phyloP scores from a whole-genome alignment of 345 rosid species.

The Stellera chamaejasme region DNA sequence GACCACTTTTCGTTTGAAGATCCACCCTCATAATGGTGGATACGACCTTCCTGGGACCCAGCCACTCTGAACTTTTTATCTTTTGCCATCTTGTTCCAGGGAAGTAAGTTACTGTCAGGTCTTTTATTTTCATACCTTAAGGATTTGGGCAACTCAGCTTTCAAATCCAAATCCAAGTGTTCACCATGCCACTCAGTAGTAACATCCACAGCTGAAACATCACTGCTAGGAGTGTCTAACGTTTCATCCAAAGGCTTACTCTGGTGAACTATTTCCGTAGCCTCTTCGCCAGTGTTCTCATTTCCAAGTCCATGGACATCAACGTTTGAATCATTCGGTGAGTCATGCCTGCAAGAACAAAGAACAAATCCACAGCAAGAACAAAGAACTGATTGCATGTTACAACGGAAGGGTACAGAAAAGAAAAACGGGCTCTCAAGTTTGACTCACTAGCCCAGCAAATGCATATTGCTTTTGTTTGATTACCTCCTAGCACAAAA shows the following conservation, averaged over 20 bases:
- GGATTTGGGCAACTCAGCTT: constrained; percentile 26
- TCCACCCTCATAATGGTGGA: constrained; percentile 9
- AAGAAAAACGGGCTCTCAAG: neutral
- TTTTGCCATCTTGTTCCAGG: constrained; percentile 16
- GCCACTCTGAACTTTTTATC: constrained; percentile 11
- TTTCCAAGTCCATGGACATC: constrained; percentile 14
- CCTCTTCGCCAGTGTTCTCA: constrained; percentile 19
- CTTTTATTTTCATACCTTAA: constrained; percentile 19
- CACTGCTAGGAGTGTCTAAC: constrained; percentile 13
- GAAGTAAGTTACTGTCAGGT: constrained; percentile 19
- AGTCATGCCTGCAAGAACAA: constrained; percentile 25
- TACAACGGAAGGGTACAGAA: neutral
- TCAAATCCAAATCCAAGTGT: constrained; percentile 20
- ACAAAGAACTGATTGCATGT: constrained; percentile 1
- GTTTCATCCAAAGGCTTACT: constrained; percentile 15
- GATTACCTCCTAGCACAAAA: constrained; percentile 36
- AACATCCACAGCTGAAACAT: constrained; percentile 14
- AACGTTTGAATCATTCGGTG: constrained; percentile 24
- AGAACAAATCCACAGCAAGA: constrained; percentile 1
- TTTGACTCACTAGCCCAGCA: neutral
- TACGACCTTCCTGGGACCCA: constrained; percentile 2
- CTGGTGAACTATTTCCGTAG: constrained; percentile 14
- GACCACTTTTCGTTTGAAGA: constrained; percentile 12
- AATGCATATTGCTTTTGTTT: neutral
- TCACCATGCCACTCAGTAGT: constrained; percentile 18